Evolutionary conservation across 257 asterid species (phyloP).

Genomic region (Osmanthus fragrans): DNA sequence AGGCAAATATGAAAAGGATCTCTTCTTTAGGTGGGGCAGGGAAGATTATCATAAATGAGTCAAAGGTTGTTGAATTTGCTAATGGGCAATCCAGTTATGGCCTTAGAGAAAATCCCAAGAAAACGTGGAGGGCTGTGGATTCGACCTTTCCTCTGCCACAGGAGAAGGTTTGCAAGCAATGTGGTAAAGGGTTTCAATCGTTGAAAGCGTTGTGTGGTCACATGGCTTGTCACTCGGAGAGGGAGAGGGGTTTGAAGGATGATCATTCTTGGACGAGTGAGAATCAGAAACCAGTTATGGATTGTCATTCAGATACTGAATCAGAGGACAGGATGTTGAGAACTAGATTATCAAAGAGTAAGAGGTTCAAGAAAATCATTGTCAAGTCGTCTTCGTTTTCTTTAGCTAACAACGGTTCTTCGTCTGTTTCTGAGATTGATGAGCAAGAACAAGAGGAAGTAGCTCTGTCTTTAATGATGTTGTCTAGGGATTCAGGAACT

Average conservation of each 20-base stretch:
- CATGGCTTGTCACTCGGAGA: conserved; percentile 96
- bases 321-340: conserved; percentile 46
- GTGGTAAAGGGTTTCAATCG: conserved; percentile 92
- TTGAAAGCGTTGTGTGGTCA: conserved; percentile 93
- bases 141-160: conserved; percentile 43
- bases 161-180: conserved; percentile 79
- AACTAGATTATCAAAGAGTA: conserved; percentile 43
- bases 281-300: conserved; percentile 57
- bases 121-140: conserved; percentile 74
- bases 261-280: conserved; percentile 85
- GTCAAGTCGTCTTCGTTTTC: conserved; percentile 44
- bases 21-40: conserved; percentile 29
- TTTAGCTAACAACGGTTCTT: conserved; percentile 50
- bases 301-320: conserved; percentile 67
- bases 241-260: conserved; percentile 61
- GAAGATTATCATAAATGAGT: conserved; percentile 24
- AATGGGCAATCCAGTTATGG: conserved; percentile 57
- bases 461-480: conserved; percentile 77
- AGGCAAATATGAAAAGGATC: conserved; percentile 32
- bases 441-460: conserved; percentile 75
- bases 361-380: conserved; percentile 51
- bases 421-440: conserved; percentile 75
- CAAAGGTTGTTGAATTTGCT: conserved; percentile 37
- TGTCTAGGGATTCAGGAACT: conserved; percentile 71
- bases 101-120: conserved; percentile 86